Evolutionary conservation across 2,329 filamentous ascomycete species (phyloP).

Genomic region (Atkinsonella hypoxylon): DNA sequence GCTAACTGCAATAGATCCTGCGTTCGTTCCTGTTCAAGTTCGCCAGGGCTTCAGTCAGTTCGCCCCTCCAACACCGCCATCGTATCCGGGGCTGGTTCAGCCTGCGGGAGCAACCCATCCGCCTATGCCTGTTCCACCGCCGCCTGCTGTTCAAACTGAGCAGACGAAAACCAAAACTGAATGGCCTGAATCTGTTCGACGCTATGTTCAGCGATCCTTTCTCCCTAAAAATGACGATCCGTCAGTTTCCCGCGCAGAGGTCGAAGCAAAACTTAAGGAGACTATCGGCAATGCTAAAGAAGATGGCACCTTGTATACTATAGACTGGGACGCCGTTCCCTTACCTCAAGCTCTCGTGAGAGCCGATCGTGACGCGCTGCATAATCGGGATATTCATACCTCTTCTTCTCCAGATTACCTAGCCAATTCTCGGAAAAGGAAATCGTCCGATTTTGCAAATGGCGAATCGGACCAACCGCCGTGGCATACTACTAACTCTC

Average conservation of each 20-base stretch:
- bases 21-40: conserved; percentile 50
- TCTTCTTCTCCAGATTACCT: conserved; percentile 14
- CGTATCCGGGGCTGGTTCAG: conserved; percentile 20
- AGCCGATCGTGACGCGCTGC: conserved; percentile 48
- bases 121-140: conserved; percentile 18
- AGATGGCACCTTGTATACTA: conserved; percentile 53
- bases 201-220: conserved; percentile 85
- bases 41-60: conserved; percentile 46
- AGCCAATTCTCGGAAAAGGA: conserved; percentile 60
- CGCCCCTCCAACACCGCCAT: conserved; percentile 22
- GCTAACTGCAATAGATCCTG: conserved; percentile 32
- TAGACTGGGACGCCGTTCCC: conserved; percentile 75
- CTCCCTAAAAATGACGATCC: conserved; percentile 56
- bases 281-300: conserved; percentile 78
- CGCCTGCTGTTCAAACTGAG: conserved; percentile 15
- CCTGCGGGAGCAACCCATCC: conserved; percentile 16
- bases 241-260: conserved; percentile 52
- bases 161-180: conserved; percentile 50
- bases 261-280: conserved; percentile 74
- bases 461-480: conserved; percentile 48
- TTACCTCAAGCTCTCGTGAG: conserved; percentile 76
- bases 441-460: conserved; percentile 55
- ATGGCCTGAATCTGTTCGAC: conserved; percentile 73
- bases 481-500: conserved; percentile 61
- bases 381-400: conserved; percentile 22